phyloP scores from a whole-genome alignment of 1,284 basidiomycete species.

The Takashimella tepidaria region DNA sequence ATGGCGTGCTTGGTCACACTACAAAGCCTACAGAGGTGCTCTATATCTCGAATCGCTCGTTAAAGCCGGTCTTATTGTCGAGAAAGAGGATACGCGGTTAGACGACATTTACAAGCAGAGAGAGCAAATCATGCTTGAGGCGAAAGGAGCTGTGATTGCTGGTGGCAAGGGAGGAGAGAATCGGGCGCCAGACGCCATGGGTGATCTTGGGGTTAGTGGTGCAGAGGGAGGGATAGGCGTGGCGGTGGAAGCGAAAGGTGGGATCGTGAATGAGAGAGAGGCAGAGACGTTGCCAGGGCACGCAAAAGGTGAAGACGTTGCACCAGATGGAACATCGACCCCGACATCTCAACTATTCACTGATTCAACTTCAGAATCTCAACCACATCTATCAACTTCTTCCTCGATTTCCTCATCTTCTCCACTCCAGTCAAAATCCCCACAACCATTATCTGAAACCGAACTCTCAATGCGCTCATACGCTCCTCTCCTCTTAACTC shows the following conservation, averaged over 20 bases:
- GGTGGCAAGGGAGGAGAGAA: slow-evolving; percentile 17
- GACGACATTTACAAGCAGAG: slow-evolving; percentile 25
- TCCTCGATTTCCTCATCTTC: slow-evolving; percentile 1
- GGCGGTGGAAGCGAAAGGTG: not conserved
- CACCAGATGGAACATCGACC: slow-evolving; percentile 29
- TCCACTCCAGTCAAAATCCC: not conserved
- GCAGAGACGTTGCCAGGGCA: slow-evolving; percentile 13
- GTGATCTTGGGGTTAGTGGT: not conserved
- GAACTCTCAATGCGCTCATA: slow-evolving; percentile 13
- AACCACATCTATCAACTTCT: slow-evolving; percentile 17
- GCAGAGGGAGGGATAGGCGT: not conserved
- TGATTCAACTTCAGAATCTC: slow-evolving; percentile 6
- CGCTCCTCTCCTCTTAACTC: slow-evolving; percentile 24
- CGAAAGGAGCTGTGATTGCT: slow-evolving; percentile 2
- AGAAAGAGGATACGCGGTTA: slow-evolving; percentile 25
- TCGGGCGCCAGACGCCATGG: slow-evolving; percentile 27
- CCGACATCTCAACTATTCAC: slow-evolving; percentile 20
- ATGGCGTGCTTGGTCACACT: slow-evolving; percentile 51
- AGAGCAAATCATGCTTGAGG: not conserved
- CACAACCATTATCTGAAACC: slow-evolving; percentile 11
- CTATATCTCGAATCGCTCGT: slow-evolving; percentile 38
- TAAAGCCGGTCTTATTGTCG: slow-evolving; percentile 39
- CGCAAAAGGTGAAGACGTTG: slow-evolving; percentile 21
- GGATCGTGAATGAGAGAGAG: slow-evolving; percentile 1
- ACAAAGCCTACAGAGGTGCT: slow-evolving; percentile 47